Conservation (phyloP, 129 eudicot genomes). For the Ambrosia artemisiifolia region DNA sequence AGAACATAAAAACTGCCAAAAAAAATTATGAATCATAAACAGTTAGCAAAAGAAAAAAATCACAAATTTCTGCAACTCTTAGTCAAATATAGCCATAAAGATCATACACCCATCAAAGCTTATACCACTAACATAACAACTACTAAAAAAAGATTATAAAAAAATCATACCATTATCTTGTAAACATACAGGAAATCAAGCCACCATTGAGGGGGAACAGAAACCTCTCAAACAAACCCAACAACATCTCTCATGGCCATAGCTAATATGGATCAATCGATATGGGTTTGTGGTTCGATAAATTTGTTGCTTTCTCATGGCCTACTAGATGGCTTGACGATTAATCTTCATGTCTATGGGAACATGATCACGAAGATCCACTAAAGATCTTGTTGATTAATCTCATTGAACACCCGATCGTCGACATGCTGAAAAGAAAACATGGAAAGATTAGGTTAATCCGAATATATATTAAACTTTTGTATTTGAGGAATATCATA, state of each 20-base stretch:
- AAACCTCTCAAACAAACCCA: constrained; percentile 44
- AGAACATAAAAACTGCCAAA: no score
- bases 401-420: constrained; percentile 33
- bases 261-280: no score
- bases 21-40: no score
- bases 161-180: constrained; percentile 33
- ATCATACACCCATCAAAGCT: background rate
- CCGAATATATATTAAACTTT: constrained; percentile 25
- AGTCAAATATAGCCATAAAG: background rate
- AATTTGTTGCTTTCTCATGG: constrained; percentile 16
- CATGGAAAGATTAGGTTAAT: constrained; percentile 23
- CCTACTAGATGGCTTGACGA: background rate
- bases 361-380: constrained; percentile 21
- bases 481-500: constrained; percentile 8
- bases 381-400: constrained; percentile 33
- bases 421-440: constrained; percentile 44
- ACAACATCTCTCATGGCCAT: no score
- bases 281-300: no score
- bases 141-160: no score
- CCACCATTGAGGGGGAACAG: constrained; percentile 52
- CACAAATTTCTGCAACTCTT: no score
- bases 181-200: constrained; percentile 54
- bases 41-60: no score
- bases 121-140: no score
- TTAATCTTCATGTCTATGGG: background rate